A percentile compares a stretch with the other conserved stretches of the same genome.
Conservation (phyloP, 31 red algal genomes). For the Odonthalia washingtoniensis region DNA sequence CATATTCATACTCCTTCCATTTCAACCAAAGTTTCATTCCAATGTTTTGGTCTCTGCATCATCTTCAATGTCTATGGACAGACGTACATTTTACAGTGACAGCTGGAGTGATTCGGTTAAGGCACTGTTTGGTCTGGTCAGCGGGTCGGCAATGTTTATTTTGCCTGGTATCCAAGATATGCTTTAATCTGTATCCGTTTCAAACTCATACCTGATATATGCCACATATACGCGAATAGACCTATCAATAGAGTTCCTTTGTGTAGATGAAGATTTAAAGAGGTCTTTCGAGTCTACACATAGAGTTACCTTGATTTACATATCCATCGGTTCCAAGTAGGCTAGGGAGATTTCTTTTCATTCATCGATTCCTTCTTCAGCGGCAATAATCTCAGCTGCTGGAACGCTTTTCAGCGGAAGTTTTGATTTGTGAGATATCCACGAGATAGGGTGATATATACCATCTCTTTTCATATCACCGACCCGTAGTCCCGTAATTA, state of each 20-base stretch:
- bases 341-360: background rate
- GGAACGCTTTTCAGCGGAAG: background rate
- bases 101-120: slow-evolving; percentile 4
- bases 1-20: no score
- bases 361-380: slow-evolving; percentile 1
- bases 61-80: background rate
- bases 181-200: background rate
- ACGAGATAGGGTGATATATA: slow-evolving; percentile 1
- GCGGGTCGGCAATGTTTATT: slow-evolving; percentile 23
- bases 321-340: background rate
- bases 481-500: background rate
- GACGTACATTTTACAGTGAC: background rate
- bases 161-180: slow-evolving; percentile 16
- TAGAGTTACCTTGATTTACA: background rate
- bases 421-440: slow-evolving; percentile 8
- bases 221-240: slow-evolving; percentile 3
- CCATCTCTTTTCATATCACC: background rate
- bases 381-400: slow-evolving; percentile 5
- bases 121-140: slow-evolving; percentile 5
- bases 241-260: slow-evolving; percentile 2
- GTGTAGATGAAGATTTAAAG: no score
- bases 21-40: no score
- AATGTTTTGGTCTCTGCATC: no score
- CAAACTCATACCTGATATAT: slow-evolving; percentile 19
- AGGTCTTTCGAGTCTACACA: slow-evolving; percentile 15